Base-by-base conservation (phyloP, 2,329 filamentous ascomycete genomes). In the Alternaria postmessia region DNA sequence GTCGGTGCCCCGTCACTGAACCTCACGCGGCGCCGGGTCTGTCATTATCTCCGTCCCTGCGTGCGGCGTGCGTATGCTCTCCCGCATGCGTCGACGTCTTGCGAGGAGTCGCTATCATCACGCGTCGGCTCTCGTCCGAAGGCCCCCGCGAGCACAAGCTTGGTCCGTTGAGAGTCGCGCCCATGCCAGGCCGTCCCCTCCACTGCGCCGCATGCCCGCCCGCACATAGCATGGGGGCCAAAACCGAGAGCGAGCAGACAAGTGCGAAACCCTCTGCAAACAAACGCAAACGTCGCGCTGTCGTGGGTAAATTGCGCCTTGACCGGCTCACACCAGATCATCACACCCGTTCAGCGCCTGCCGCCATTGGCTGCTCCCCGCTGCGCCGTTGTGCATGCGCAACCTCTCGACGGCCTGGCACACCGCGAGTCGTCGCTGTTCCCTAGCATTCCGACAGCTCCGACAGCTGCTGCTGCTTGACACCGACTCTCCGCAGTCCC, bases 301-400 rank as follows among this genome's bases (percentile, higher is more conserved):
- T 53, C 47, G 42, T 57, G 63, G 54, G 58, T 62, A 59, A 56
- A 59, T 53, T 58, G 58, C 57, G 51, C 41, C 42, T 49, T 59
- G 56, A 51, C 60, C 56, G 60, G 57, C 58, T 38, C 48, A 47
- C 54, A 55, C 59, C 46, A 61, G 54, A 61, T 61, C 51, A 47
- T 44, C 62, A 53, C 51, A 51, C 42, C 28, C 54, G 32, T 56
- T 20, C 54, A 56, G 46, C 54, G 36, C 32, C 30, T 36, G 42
- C 34, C 47, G 51, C 64, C 38, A 67, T 67, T 67, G 64, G 62
- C 64, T 56, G 53, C 38, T 41, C 43, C 49, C 26, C 64, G 57
- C 59, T 58, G 63, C 58, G 51, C 65, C 61, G 62, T 66, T 64
- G 64, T 64, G 68, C 68, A 63, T 68, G 69, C 62, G 61, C 66